Conservation (phyloP, 179 eudicot genomes). For the Beta lomatogona region DNA sequence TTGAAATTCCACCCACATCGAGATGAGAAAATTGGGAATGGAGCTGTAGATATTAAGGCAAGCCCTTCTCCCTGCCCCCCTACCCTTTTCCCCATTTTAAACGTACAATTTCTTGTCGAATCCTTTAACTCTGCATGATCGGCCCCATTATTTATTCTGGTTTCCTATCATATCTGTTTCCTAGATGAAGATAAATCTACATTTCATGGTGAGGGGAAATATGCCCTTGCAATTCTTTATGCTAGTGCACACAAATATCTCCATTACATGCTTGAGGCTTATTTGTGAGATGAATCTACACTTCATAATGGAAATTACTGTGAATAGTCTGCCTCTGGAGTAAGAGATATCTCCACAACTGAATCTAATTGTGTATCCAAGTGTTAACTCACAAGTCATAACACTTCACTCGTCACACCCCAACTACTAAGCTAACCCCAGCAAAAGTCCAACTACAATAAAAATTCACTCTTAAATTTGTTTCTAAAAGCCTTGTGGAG, state of each 20-base stretch:
- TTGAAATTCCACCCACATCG: slow-evolving; percentile 65
- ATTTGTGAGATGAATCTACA: too few relatives aligned
- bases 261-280: background rate
- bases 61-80: slow-evolving; percentile 8
- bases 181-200: background rate
- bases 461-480: too few relatives aligned
- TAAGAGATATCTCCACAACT: too few relatives aligned
- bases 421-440: too few relatives aligned
- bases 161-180: background rate
- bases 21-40: slow-evolving; percentile 68
- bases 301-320: too few relatives aligned
- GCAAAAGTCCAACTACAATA: too few relatives aligned
- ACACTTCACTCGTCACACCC: too few relatives aligned
- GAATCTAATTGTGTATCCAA: too few relatives aligned
- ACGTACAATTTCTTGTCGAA: background rate
- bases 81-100: background rate
- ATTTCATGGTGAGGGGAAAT: background rate
- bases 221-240: background rate
- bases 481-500: too few relatives aligned
- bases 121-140: background rate
- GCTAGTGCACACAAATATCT: background rate
- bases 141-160: background rate
- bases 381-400: too few relatives aligned
- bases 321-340: too few relatives aligned
- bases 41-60: slow-evolving; percentile 44